phyloP scores from a whole-genome alignment of 495 filamentous ascomycete species.

The Aspergillus sclerotioniger region DNA sequence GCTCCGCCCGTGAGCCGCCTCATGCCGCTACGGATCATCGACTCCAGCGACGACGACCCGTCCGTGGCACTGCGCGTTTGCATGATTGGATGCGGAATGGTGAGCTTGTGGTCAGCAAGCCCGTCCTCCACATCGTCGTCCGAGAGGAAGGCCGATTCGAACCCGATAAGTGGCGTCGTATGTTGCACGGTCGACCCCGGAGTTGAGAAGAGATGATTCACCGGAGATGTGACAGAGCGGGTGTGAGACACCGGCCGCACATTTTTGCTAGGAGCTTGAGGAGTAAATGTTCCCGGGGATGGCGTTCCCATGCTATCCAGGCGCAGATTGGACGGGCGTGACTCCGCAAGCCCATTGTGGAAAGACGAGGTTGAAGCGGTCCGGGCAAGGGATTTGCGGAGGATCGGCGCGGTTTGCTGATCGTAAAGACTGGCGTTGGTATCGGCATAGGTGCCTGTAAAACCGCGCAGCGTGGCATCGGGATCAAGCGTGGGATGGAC shows the following conservation, averaged over 20 bases:
- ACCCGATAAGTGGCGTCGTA: constrained; percentile 27
- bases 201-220: constrained; percentile 55
- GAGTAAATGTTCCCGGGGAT: constrained; percentile 39
- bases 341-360: constrained; percentile 82
- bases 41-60: constrained; percentile 63
- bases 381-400: constrained; percentile 74
- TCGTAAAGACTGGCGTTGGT: constrained; percentile 86
- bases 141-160: constrained; percentile 55
- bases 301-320: constrained; percentile 61
- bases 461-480: constrained; percentile 58
- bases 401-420: constrained; percentile 86
- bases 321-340: constrained; percentile 53
- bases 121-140: constrained; percentile 53
- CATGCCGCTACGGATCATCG: constrained; percentile 65
- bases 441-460: constrained; percentile 66
- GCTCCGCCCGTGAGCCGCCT: constrained; percentile 63
- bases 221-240: constrained; percentile 71
- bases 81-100: constrained; percentile 49
- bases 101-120: constrained; percentile 48
- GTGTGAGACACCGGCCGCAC: constrained; percentile 59
- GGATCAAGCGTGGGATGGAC: constrained; percentile 45
- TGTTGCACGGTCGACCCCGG: constrained; percentile 25
- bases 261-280: constrained; percentile 26
- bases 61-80: constrained; percentile 40
- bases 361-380: constrained; percentile 75